Percentiles rank a stretch among this genome's conserved stretches.
phyloP scores from a whole-genome alignment of 2,329 filamentous ascomycete genomes.

The Xylaria multiplex region DNA sequence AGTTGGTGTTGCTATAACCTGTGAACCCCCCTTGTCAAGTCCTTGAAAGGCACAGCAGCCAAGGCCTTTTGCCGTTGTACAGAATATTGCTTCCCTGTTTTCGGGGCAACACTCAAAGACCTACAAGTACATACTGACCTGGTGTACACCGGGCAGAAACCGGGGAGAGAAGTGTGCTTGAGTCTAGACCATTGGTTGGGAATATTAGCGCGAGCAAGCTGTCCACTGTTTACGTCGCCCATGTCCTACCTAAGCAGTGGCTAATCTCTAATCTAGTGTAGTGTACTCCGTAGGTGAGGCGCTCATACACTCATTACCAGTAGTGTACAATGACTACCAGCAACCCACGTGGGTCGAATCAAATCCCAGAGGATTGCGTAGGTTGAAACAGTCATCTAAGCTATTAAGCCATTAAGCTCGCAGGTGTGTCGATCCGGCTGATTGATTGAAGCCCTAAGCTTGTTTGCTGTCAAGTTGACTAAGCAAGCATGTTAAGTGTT shows the following conservation, averaged over 20 bases:
- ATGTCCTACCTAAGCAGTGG: background rate
- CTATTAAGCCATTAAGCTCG: slow-evolving; percentile 13
- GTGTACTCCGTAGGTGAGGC: no score
- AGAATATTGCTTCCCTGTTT: slow-evolving; percentile 8
- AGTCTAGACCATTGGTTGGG: slow-evolving; percentile 19
- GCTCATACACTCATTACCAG: no score
- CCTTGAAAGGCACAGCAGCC: background rate
- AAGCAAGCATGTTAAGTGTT: no score
- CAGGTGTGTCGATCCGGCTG: slow-evolving; percentile 12
- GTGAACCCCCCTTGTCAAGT: background rate
- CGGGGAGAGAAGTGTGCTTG: no score
- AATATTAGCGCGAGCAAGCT: slow-evolving; percentile 4
- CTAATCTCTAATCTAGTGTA: no score
- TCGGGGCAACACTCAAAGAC: slow-evolving; percentile 5
- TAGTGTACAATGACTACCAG: background rate
- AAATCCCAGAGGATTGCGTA: slow-evolving; percentile 23
- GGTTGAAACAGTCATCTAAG: slow-evolving; percentile 30
- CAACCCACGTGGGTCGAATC: slow-evolving; percentile 37
- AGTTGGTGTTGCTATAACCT: slow-evolving; percentile 1
- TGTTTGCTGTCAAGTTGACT: no score
- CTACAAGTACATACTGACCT: background rate
- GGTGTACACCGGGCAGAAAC: no score
- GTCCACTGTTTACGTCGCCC: slow-evolving; percentile 19
- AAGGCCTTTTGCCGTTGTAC: slow-evolving; percentile 2
- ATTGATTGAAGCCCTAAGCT: background rate